Conservation (phyloP, 768 basidiomycete species). For the Sutorius australiensis region DNA sequence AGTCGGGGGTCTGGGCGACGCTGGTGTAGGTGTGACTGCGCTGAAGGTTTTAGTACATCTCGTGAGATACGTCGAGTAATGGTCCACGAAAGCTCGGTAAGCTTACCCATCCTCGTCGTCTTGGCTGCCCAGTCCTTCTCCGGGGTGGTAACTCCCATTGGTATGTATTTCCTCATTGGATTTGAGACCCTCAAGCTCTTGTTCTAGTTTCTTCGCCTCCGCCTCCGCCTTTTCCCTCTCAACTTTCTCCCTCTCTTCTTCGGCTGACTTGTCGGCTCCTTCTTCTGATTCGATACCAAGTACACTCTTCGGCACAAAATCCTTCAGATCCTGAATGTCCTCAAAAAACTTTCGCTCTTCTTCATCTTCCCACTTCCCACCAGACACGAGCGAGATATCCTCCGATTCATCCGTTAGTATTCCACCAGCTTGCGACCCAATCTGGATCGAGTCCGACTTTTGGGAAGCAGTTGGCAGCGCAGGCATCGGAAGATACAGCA, state of each 20-base stretch:
- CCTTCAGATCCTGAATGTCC: constrained; percentile 85
- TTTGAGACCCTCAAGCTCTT: constrained; percentile 66
- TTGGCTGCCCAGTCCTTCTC: constrained; percentile 13
- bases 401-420: constrained; percentile 53
- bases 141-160: constrained; percentile 19
- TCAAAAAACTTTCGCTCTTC: constrained; percentile 94
- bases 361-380: constrained; percentile 97
- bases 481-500: constrained; percentile 82
- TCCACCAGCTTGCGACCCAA: constrained; percentile 50
- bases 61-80: constrained; percentile 33
- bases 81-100: not conserved
- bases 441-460: constrained; percentile 77
- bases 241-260: constrained; percentile 44
- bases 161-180: constrained; percentile 29
- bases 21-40: constrained; percentile 60
- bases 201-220: constrained; percentile 71
- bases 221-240: constrained; percentile 57
- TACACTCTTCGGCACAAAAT: constrained; percentile 86
- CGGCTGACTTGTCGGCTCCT: constrained; percentile 38
- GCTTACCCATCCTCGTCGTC: constrained; percentile 30
- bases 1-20: constrained; percentile 58
- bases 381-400: constrained; percentile 43
- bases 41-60: constrained; percentile 31
- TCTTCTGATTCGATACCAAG: constrained; percentile 60
- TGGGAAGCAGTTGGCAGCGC: constrained; percentile 77